Evolutionary conservation across 495 filamentous ascomycete species (phyloP).

Genomic region (Darksidea phi): DNA sequence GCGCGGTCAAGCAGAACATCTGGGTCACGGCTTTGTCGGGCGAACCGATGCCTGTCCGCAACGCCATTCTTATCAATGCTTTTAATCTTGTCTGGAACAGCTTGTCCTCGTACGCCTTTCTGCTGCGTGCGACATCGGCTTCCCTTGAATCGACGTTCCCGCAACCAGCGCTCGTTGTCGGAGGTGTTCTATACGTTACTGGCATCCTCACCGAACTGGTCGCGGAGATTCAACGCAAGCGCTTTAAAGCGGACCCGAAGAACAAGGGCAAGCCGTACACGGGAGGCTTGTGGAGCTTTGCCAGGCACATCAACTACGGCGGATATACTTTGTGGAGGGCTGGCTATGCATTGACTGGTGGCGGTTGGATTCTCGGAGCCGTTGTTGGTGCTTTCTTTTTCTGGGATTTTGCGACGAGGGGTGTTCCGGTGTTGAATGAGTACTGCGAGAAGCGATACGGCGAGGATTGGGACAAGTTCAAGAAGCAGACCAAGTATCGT

Average conservation of each 20-base stretch:
- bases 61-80: slow-evolving; percentile 21
- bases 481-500: slow-evolving; percentile 32
- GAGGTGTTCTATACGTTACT: slow-evolving; percentile 46
- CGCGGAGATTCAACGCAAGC: slow-evolving; percentile 53
- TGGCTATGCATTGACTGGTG: slow-evolving; percentile 51
- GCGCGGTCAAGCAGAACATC: slow-evolving; percentile 34
- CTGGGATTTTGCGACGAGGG: slow-evolving; percentile 49
- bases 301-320: slow-evolving; percentile 61
- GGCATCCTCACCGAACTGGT: slow-evolving; percentile 53
- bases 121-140: slow-evolving; percentile 45
- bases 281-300: slow-evolving; percentile 52
- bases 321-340: slow-evolving; percentile 58
- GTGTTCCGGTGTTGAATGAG: slow-evolving; percentile 51
- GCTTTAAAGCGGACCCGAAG: slow-evolving; percentile 53
- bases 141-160: slow-evolving; percentile 33
- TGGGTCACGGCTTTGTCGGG: slow-evolving; percentile 28
- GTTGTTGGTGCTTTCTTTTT: slow-evolving; percentile 45
- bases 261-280: slow-evolving; percentile 57
- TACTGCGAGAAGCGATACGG: slow-evolving; percentile 49
- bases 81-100: slow-evolving; percentile 36
- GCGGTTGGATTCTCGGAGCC: slow-evolving; percentile 49
- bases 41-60: slow-evolving; percentile 22
- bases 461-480: slow-evolving; percentile 32
- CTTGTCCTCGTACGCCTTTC: slow-evolving; percentile 49
- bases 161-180: slow-evolving; percentile 44